Evolutionary conservation across 2,329 filamentous ascomycete genomes (phyloP).

Genomic region (Coniochaeta prunicola): DNA sequence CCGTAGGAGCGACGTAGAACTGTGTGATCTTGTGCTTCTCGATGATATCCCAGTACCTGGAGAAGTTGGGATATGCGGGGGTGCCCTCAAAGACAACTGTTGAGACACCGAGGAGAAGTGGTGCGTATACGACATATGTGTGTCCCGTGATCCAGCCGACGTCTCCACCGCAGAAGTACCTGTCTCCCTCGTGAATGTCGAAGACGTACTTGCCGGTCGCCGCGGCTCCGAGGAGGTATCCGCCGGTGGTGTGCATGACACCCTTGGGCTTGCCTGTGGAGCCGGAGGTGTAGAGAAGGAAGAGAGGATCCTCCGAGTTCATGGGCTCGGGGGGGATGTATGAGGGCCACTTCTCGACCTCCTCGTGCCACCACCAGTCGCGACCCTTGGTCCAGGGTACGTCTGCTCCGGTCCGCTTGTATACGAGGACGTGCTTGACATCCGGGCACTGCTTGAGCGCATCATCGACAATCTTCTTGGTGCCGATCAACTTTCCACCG

Average conservation of each 20-base stretch:
- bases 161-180: slow-evolving; percentile 96
- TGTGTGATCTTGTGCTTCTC: slow-evolving; percentile 92
- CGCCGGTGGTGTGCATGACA: slow-evolving; percentile 94
- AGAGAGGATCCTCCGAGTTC: slow-evolving; percentile 91
- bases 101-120: slow-evolving; percentile 82
- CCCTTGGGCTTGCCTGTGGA: slow-evolving; percentile 99
- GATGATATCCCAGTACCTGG: slow-evolving; percentile 97
- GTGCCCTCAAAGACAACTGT: slow-evolving; percentile 98
- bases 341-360: slow-evolving; percentile 90
- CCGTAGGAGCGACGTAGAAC: slow-evolving; percentile 97
- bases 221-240: slow-evolving; percentile 90
- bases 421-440: slow-evolving; percentile 80
- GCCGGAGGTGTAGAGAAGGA: slow-evolving; percentile 95
- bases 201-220: slow-evolving; percentile 98
- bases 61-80: slow-evolving; percentile 95
- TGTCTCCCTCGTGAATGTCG: slow-evolving; percentile 89
- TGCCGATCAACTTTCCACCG: slow-evolving; percentile 93
- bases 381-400: slow-evolving; percentile 84
- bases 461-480: slow-evolving; percentile 98
- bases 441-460: slow-evolving; percentile 93
- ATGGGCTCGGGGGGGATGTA: slow-evolving; percentile 87
- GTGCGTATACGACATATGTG: slow-evolving; percentile 96
- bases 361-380: slow-evolving; percentile 98
- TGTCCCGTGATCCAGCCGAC: slow-evolving; percentile 99
- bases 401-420: slow-evolving; percentile 89